A percentile compares a stretch with the other conserved stretches of the same genome.
Evolutionary conservation across 2,329 filamentous ascomycete species (phyloP).

Genomic region (Colletotrichum sp.): DNA sequence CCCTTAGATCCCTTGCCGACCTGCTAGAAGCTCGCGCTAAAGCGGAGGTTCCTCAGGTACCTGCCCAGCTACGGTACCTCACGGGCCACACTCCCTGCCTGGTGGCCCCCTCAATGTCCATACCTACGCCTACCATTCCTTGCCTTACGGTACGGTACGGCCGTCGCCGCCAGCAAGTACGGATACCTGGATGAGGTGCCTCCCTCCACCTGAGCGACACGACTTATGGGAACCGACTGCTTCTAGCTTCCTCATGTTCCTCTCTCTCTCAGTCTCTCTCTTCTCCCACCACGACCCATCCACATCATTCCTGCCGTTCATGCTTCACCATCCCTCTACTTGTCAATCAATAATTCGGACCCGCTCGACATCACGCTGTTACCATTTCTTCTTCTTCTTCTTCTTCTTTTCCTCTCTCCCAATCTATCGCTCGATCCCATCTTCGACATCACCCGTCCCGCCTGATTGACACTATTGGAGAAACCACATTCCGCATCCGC

Average conservation of each 20-base stretch:
- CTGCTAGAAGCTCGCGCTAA: not conserved
- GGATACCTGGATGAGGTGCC: not conserved
- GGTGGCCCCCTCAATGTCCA: not conserved
- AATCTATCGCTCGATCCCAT: not conserved
- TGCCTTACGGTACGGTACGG: not conserved
- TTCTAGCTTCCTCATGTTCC: conserved; percentile 15
- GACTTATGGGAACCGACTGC: not conserved
- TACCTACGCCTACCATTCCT: not conserved
- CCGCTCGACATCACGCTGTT: not conserved
- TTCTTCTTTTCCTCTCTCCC: not conserved
- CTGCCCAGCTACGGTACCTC: not conserved
- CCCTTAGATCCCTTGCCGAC: not conserved
- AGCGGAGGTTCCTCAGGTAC: not conserved
- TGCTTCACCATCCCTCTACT: conserved; percentile 7
- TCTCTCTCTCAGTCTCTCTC: not conserved
- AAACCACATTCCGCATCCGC: not conserved
- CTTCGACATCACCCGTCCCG: not conserved
- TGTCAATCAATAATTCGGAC: not conserved
- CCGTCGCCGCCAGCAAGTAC: not conserved
- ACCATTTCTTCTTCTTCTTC: not conserved
- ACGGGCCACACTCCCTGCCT: not conserved
- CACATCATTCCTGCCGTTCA: conserved; percentile 7
- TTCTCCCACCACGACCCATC: not conserved
- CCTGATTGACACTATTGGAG: not conserved
- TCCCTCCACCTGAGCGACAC: not conserved